Conservation (phyloP, 2,329 filamentous ascomycete genomes). For the Fusarium continuum region DNA sequence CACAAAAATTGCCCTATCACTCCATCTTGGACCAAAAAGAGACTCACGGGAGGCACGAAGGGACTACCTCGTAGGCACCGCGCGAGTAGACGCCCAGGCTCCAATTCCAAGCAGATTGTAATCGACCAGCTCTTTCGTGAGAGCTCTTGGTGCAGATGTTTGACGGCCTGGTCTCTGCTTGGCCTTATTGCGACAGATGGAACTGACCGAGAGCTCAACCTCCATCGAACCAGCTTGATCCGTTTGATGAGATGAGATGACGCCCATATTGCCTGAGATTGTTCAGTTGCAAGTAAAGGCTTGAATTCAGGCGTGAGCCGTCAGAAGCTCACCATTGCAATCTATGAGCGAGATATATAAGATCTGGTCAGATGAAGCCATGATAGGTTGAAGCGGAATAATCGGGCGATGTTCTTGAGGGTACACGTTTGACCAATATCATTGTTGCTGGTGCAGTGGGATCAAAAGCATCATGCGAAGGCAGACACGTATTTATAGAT, state of each 20-base stretch:
- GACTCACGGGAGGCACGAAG: no score
- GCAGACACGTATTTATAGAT: rapidly evolving
- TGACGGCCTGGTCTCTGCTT: background rate
- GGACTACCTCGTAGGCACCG: background rate
- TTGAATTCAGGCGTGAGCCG: rapidly evolving
- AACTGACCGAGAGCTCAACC: background rate
- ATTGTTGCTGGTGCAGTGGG: background rate
- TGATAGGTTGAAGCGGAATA: background rate
- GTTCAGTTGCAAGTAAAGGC: background rate
- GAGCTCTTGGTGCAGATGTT: background rate
- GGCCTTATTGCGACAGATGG: background rate
- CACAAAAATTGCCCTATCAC: no score
- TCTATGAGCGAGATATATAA: background rate
- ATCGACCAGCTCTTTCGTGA: background rate
- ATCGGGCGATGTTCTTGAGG: background rate
- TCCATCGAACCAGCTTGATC: background rate
- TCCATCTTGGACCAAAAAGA: no score
- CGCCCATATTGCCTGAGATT: background rate
- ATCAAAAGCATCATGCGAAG: rapidly evolving
- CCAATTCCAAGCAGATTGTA: background rate
- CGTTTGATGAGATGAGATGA: background rate
- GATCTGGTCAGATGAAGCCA: background rate
- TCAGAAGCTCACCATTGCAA: background rate
- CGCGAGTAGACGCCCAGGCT: background rate
- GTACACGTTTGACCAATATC: background rate